A percentile compares a stretch with the other conserved stretches of the same genome.
phyloP scores from a whole-genome alignment of 305 asterid species.

The Ruellia speciosa region DNA sequence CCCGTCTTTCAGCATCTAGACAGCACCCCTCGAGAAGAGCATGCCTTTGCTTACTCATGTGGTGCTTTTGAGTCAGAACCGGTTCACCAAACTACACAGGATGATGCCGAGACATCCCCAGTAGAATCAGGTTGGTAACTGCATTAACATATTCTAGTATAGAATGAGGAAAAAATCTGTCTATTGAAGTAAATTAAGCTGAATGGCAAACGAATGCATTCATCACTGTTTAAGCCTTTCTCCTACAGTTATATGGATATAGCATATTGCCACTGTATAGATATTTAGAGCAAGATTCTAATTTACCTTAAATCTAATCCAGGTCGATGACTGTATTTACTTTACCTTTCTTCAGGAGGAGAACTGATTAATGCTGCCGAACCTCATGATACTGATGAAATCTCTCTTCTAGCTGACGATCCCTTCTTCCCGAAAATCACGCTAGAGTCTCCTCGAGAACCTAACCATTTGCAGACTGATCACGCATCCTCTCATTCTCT shows the following conservation, averaged over 20 bases:
- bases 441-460: conserved; percentile 20
- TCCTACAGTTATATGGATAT: background rate
- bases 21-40: conserved; percentile 31
- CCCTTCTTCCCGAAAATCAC: conserved; percentile 22
- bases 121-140: conserved; percentile 26
- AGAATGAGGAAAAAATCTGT: too few relatives aligned
- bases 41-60: conserved; percentile 33
- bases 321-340: conserved; percentile 18
- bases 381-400: conserved; percentile 14
- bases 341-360: background rate
- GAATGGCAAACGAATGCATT: background rate
- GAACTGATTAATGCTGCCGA: background rate
- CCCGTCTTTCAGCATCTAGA: conserved; percentile 24
- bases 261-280: too few relatives aligned
- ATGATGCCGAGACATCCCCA: conserved; percentile 27
- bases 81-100: conserved; percentile 25
- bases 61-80: conserved; percentile 31
- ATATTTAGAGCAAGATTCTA: too few relatives aligned
- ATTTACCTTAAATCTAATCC: background rate
- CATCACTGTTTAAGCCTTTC: conserved; percentile 17
- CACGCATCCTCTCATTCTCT: conserved; percentile 2
- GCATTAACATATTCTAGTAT: too few relatives aligned
- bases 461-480: conserved; percentile 17
- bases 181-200: background rate
- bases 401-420: conserved; percentile 19